phyloP scores from a whole-genome alignment of 2,329 filamentous ascomycete genomes.

The Colletotrichum tamarilloi region DNA sequence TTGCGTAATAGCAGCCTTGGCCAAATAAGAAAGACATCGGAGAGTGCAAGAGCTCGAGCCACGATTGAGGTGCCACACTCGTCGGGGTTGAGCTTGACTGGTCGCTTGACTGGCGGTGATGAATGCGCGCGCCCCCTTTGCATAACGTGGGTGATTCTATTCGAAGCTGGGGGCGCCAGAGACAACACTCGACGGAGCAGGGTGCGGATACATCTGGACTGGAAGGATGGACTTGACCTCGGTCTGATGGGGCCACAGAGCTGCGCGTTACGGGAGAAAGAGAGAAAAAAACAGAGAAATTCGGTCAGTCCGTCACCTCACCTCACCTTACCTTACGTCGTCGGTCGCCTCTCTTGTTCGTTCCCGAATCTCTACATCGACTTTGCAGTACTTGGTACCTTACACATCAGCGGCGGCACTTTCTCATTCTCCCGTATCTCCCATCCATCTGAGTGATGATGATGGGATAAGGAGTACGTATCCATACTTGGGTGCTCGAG shows the following conservation, averaged over 20 bases:
- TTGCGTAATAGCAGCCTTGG: not conserved
- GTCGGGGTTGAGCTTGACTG: not conserved
- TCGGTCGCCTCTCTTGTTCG: not conserved
- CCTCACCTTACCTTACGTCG: not conserved
- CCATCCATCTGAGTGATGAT: not conserved
- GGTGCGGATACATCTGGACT: not conserved
- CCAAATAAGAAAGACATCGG: not conserved
- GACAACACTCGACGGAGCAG: not conserved
- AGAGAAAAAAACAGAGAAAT: not conserved
- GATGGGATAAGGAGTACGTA: constrained; percentile 4
- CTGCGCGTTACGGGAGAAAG: not conserved
- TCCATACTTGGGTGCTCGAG: not conserved
- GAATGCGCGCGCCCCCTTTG: not conserved
- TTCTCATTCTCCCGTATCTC: not conserved
- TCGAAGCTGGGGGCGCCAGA: not conserved
- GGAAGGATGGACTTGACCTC: not conserved
- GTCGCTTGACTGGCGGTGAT: not conserved
- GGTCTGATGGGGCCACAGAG: not conserved
- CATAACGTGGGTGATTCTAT: not conserved
- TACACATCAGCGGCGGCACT: not conserved
- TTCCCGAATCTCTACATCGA: not conserved
- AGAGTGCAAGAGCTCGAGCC: not conserved
- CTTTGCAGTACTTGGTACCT: not conserved
- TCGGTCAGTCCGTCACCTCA: constrained; percentile 17
- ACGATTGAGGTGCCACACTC: constrained; percentile 6